Evolutionary conservation across 768 basidiomycete species (phyloP), one percentile per base, ranked within the genome.

Genomic region (Termitomyces sp.): DNA sequence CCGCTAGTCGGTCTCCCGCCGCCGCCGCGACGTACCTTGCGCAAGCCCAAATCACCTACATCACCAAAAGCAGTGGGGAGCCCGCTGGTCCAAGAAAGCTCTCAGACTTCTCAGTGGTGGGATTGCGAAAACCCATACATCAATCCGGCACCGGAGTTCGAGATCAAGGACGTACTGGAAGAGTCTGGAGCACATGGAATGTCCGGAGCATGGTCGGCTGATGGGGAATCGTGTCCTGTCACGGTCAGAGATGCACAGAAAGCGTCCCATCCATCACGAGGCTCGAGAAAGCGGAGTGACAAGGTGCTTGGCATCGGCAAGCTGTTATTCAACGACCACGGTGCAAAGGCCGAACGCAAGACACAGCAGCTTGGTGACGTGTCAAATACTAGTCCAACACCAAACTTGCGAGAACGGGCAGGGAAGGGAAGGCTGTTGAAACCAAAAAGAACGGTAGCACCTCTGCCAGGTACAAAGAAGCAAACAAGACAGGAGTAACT

Each of bases 1-100:
- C 54, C 64, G 29, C 54, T 71, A 81, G 81, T 80, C 78, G 56
- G 79, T 80, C 63, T 89, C 78, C 73, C 92, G 82, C 74, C 84
- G 71, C 53, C 68, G 65, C 52, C 81, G 27, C 64, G 75, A 60
- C 53, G 66, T 57, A 51, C 57, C 60, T 53, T 49, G 6, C 43
- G 56, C 40, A 58, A 58, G 31, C 62, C 64, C n/a, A 64, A 48
- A 40, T 56, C 65, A 42, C 63, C 66, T 10, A 59, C 57, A 19
- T 61, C 52, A 34, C 59, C 57, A 7, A 64, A 57, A 47, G n/a
- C n/a, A n/a, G 41, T 59, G 25, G 42, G 48, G 41, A 58, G 45
- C 32, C 62, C 54, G 38, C 38, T 62, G 54, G 47, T 57, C 5
- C 52, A 53, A 56, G 42, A 56, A 34, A 38, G 41, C 14, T 47